These are phyloP conservation scores for Leavenworthia alabamica DNA, from an alignment of 345 rosid genomes.

Conservation along the genomic window DNA sequence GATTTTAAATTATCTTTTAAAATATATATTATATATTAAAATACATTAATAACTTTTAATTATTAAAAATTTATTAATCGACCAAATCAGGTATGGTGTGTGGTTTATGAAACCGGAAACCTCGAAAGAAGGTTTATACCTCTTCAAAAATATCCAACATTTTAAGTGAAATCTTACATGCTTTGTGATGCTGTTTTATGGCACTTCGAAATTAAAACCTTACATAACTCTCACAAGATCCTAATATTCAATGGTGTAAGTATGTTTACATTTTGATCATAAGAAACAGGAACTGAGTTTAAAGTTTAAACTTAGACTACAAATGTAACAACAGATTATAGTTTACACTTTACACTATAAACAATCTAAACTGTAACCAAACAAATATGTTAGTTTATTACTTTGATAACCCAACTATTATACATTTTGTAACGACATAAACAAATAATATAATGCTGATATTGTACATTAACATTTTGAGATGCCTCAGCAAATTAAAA, in stretches of 20 bases:
- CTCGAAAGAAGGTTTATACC: no score
- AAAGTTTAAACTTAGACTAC: not conserved
- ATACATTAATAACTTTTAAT: no score
- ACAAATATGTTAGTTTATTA: slow-evolving; percentile 16
- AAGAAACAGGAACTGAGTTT: not conserved
- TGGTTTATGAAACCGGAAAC: no score
- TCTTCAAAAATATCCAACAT: no score
- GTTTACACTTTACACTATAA: not conserved
- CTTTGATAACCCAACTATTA: slow-evolving; percentile 16
- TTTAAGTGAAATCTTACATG: not conserved
- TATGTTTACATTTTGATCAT: not conserved
- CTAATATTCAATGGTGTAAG: not conserved
- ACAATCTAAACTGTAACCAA: not conserved
- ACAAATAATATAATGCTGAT: slow-evolving; percentile 14
- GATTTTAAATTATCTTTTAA: no score
- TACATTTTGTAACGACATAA: slow-evolving; percentile 5
- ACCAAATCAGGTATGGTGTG: no score
- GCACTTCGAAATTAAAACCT: not conserved
- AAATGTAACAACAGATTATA: not conserved
- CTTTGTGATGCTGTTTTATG: not conserved
- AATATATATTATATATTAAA: no score
- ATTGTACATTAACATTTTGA: slow-evolving; percentile 6
- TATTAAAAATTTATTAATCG: no score
- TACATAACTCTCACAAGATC: not conserved
- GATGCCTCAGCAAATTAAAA: slow-evolving; percentile 23